Conservation (phyloP, 2,329 filamentous ascomycete species). For the Aspergillus pseudonomiae region DNA sequence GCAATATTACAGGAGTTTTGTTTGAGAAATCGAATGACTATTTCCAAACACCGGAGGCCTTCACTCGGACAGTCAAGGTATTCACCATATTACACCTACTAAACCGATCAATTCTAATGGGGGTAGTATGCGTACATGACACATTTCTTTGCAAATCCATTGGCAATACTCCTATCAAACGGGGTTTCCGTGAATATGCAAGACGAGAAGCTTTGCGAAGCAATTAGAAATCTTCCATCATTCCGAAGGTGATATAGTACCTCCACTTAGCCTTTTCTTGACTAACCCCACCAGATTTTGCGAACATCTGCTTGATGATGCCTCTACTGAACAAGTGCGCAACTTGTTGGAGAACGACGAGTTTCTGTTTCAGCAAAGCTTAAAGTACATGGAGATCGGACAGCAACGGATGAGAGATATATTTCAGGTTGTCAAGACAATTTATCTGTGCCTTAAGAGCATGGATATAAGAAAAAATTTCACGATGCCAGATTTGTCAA, state of each 20-base stretch:
- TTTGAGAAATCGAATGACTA: slow-evolving; percentile 62
- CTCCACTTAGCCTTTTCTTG: neutral
- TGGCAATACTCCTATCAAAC: slow-evolving; percentile 54
- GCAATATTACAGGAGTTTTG: slow-evolving; percentile 53
- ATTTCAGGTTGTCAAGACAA: slow-evolving; percentile 35
- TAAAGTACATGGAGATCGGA: slow-evolving; percentile 42
- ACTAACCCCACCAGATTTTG: slow-evolving; percentile 38
- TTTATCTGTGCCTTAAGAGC: slow-evolving; percentile 31
- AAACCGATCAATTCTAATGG: slow-evolving; percentile 22
- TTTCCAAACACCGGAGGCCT: slow-evolving; percentile 61
- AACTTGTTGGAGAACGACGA: slow-evolving; percentile 55
- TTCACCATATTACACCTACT: neutral
- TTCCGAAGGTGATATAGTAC: slow-evolving; percentile 49
- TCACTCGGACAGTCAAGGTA: slow-evolving; percentile 57
- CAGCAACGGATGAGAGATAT: slow-evolving; percentile 43
- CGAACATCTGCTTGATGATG: slow-evolving; percentile 46
- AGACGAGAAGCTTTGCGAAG: slow-evolving; percentile 53
- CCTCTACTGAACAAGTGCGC: slow-evolving; percentile 40
- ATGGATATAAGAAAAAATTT: slow-evolving; percentile 34
- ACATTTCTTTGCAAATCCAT: slow-evolving; percentile 64
- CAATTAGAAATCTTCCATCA: slow-evolving; percentile 59
- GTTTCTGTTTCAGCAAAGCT: slow-evolving; percentile 48
- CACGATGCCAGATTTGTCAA: slow-evolving; percentile 40
- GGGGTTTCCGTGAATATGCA: slow-evolving; percentile 28
- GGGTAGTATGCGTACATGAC: slow-evolving; percentile 64